Evolutionary conservation across 257 asterid species (phyloP), one percentile per base, ranked within the genome.

Genomic region (Ocimum tenuiflorum): DNA sequence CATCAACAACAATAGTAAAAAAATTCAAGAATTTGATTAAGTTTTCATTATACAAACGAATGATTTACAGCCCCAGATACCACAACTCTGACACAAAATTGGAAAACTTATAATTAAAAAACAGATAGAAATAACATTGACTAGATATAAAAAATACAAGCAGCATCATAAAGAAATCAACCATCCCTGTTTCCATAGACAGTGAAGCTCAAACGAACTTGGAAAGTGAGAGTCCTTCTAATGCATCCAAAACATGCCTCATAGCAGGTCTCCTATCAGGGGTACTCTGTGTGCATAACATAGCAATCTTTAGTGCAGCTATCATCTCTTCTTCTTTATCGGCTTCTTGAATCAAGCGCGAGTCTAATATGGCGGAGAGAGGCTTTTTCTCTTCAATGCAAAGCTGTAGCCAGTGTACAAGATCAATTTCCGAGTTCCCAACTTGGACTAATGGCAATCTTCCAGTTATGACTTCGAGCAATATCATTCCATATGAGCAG

Each of bases 231-330:
- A 88, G 29, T 67, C 82, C 82, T 70, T 87, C 96, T 52, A 92
- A 45, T 4, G 85, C 79, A 39, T 87, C 97, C 1, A 60, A 61
- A 18, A 89, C 79, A 39, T 76, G 79, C 79, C 94, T 86, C 94
- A 84, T 86, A 0, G 94, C 73, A 27, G 96, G 96, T 67, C 97
- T 84, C 61, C 82, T 83, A 3, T 92, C 97, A 0, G 97, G 97
- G 67, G 78, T 82, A 35, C 79, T 67, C 8, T 86, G 87, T 1
- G 81, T 70, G 74, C 97, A 92, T 12, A 87, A 85, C 89, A 87
- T 80, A 13, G 96, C 90, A 31, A 92, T 79, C 85, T 84, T 89
- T 20, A 92, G 43, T 45, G 85, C 88, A 1, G 73, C 79, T 0
- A 89, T 75, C 68, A 87, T 86, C 73, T 92, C 98, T 72, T 85